Conservation (phyloP, 2,329 filamentous ascomycete genomes). For the Neofusicoccum ribis region DNA sequence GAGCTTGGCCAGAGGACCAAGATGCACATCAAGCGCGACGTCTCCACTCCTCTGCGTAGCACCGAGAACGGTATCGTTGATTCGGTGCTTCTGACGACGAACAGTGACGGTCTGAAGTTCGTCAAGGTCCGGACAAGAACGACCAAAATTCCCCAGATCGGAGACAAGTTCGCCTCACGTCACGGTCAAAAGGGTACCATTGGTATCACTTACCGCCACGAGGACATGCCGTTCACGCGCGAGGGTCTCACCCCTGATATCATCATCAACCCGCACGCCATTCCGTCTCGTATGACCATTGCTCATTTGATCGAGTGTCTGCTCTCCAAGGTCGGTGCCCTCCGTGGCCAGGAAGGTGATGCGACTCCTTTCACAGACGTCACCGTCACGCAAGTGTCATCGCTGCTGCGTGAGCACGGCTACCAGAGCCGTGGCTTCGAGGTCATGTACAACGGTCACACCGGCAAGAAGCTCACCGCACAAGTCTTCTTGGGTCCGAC, state of each 20-base stretch:
- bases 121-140: slow-evolving; percentile 97
- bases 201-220: slow-evolving; percentile 94
- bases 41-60: slow-evolving; percentile 89
- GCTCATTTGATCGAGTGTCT: slow-evolving; percentile 99
- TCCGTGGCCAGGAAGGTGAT: slow-evolving; percentile 94
- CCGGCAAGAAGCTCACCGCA: slow-evolving; percentile 85
- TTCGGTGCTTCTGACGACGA: slow-evolving; percentile 89
- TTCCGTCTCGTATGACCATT: slow-evolving; percentile 99
- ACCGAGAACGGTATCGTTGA: slow-evolving; percentile 98
- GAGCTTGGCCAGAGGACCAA: slow-evolving; percentile 91
- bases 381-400: slow-evolving; percentile 90
- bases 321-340: slow-evolving; percentile 89
- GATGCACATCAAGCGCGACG: slow-evolving; percentile 88
- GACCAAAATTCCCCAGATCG: slow-evolving; percentile 97
- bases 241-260: slow-evolving; percentile 92
- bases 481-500: slow-evolving; percentile 97
- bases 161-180: slow-evolving; percentile 98
- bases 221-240: slow-evolving; percentile 97
- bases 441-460: slow-evolving; percentile 98
- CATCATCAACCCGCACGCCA: slow-evolving; percentile 99
- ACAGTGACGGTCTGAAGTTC: slow-evolving; percentile 89
- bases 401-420: slow-evolving; percentile 80
- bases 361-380: slow-evolving; percentile 98
- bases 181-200: slow-evolving; percentile 99
- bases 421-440: slow-evolving; percentile 98